phyloP scores from a whole-genome alignment of 1,284 basidiomycete species.

The Trichosporon coremiiforme region DNA sequence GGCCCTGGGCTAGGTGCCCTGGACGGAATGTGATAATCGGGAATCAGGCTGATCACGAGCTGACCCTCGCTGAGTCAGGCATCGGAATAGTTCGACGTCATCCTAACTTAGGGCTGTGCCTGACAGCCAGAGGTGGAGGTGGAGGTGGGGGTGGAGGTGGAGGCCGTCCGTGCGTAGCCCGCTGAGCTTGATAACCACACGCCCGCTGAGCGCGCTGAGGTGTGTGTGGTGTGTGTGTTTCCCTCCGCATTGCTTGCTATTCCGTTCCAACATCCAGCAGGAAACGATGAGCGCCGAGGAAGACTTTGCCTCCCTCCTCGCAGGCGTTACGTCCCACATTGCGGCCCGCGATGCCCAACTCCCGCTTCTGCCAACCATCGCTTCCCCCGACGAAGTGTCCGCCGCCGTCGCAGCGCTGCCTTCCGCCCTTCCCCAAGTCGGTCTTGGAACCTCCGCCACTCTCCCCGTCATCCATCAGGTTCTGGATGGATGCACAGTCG shows the following conservation, averaged over 20 bases:
- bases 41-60: neutral
- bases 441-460: constrained; percentile 47
- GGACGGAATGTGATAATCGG: neutral
- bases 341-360: constrained; percentile 35
- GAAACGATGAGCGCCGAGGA: constrained; percentile 18
- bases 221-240: too few relatives aligned
- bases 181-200: too few relatives aligned
- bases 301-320: constrained; percentile 34
- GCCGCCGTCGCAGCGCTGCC: constrained; percentile 41
- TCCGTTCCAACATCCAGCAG: too few relatives aligned
- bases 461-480: constrained; percentile 44
- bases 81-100: too few relatives aligned
- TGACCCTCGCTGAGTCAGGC: neutral
- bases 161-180: neutral
- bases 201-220: too few relatives aligned
- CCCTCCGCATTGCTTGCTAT: too few relatives aligned
- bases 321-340: constrained; percentile 24
- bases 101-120: too few relatives aligned
- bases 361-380: constrained; percentile 37
- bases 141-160: too few relatives aligned
- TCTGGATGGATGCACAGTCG: constrained; percentile 52
- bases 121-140: too few relatives aligned
- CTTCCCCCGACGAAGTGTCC: constrained; percentile 29
- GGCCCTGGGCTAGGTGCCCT: too few relatives aligned
- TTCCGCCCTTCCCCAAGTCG: constrained; percentile 38